phyloP scores from a whole-genome alignment of 257 asterid genomes.

The Nyctanthes arbortristis region DNA sequence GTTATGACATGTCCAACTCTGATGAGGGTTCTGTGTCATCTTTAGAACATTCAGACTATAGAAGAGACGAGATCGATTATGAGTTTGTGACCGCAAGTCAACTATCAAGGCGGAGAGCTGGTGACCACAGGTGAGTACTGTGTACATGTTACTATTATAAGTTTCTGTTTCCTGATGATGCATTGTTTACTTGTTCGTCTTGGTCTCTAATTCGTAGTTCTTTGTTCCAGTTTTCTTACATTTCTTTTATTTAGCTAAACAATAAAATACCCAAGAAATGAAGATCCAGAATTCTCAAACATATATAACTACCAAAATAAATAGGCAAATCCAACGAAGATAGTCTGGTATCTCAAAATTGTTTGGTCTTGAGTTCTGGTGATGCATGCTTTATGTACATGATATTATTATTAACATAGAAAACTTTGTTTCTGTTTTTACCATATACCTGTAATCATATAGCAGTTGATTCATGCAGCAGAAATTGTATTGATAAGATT shows the following conservation, averaged over 20 bases:
- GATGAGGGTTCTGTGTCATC: constrained; percentile 83
- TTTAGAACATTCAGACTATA: constrained; percentile 57
- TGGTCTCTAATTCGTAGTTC: background rate
- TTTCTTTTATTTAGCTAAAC: background rate
- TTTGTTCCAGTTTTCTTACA: background rate
- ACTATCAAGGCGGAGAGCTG: constrained; percentile 53
- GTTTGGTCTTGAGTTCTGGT: background rate
- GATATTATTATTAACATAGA: background rate
- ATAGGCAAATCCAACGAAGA: background rate
- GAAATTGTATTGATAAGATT: background rate
- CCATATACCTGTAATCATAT: background rate
- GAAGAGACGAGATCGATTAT: constrained; percentile 58
- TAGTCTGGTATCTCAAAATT: background rate
- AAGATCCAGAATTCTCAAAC: background rate
- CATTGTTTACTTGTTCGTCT: background rate
- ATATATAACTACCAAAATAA: background rate
- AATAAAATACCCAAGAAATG: background rate
- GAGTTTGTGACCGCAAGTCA: constrained; percentile 53
- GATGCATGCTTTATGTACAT: background rate
- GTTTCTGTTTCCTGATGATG: background rate
- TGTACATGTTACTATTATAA: background rate
- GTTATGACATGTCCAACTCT: constrained; percentile 66
- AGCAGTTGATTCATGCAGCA: background rate
- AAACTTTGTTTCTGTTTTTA: background rate
- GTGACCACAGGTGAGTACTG: constrained; percentile 57